A percentile compares a stretch with the other conserved stretches of the same genome.
Conservation (phyloP, 1,284 basidiomycete genomes). For the Peniophora sp. region DNA sequence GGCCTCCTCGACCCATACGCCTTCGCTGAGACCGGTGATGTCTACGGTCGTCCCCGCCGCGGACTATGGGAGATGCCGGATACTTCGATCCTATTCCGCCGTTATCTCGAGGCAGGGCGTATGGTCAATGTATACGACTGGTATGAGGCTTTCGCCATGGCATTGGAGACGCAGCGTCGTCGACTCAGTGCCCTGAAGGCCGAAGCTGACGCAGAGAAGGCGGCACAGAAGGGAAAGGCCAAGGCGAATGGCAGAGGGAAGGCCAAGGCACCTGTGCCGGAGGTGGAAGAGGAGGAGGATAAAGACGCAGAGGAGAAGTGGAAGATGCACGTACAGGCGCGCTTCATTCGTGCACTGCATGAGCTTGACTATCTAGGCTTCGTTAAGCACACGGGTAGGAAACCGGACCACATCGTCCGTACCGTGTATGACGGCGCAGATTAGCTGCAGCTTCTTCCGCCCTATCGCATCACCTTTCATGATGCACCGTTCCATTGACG, state of each 20-base stretch:
- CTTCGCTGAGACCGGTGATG: conserved; percentile 24
- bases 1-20: conserved; percentile 54
- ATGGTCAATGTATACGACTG: conserved; percentile 79
- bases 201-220: neutral
- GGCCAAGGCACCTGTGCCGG: conserved; percentile 15
- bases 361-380: conserved; percentile 74
- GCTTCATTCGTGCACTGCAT: conserved; percentile 70
- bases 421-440: conserved; percentile 57
- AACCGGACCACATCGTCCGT: conserved; percentile 64
- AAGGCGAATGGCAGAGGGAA: conserved; percentile 6
- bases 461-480: too few relatives aligned
- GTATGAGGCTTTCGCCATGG: conserved; percentile 63
- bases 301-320: conserved; percentile 40
- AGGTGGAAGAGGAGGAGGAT: conserved; percentile 25
- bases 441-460: conserved; percentile 8
- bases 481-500: too few relatives aligned
- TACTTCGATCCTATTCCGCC: conserved; percentile 62
- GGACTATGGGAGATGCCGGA: conserved; percentile 53
- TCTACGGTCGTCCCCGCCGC: conserved; percentile 15
- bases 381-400: conserved; percentile 69
- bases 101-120: conserved; percentile 68
- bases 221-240: neutral
- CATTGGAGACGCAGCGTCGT: conserved; percentile 47
- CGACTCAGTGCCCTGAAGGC: conserved; percentile 9
- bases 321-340: conserved; percentile 59